phyloP scores from a whole-genome alignment of 345 rosid genomes.

The Hibiscus syriacus region DNA sequence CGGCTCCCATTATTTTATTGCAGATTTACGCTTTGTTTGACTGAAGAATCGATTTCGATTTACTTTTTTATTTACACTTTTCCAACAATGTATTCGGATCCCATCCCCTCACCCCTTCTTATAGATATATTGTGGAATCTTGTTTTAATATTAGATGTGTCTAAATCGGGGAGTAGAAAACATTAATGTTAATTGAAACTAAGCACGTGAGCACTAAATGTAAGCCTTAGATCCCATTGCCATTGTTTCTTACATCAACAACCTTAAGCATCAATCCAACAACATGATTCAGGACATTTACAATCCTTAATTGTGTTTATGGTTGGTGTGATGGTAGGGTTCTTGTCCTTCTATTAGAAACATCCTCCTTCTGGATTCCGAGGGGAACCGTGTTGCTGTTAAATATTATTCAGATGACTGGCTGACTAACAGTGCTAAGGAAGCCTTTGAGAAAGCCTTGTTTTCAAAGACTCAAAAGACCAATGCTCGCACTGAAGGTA shows the following conservation, averaged over 20 bases:
- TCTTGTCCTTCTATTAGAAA: slow-evolving; percentile 52
- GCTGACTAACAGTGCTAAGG: no score
- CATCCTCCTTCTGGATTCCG: no score
- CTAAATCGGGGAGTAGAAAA: neutral
- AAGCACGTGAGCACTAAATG: neutral
- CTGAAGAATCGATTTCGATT: neutral
- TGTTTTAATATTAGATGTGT: neutral
- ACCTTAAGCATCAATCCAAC: neutral
- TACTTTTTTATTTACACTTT: neutral
- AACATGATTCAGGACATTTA: neutral
- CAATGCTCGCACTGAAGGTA: slow-evolving; percentile 73
- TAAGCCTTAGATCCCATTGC: neutral
- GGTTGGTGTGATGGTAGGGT: slow-evolving; percentile 38
- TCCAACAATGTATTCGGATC: neutral
- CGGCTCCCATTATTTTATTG: no score
- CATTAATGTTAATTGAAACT: neutral
- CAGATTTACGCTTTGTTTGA: no score
- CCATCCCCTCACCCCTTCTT: neutral
- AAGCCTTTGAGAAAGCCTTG: no score
- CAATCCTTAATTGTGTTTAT: neutral
- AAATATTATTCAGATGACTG: no score
- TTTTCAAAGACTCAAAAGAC: slow-evolving; percentile 59
- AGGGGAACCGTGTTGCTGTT: no score
- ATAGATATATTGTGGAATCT: neutral
- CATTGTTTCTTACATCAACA: neutral